Evolutionary conservation across 805 yeast genomes (phyloP).

Genomic region (Candida khao-thaluensis): DNA sequence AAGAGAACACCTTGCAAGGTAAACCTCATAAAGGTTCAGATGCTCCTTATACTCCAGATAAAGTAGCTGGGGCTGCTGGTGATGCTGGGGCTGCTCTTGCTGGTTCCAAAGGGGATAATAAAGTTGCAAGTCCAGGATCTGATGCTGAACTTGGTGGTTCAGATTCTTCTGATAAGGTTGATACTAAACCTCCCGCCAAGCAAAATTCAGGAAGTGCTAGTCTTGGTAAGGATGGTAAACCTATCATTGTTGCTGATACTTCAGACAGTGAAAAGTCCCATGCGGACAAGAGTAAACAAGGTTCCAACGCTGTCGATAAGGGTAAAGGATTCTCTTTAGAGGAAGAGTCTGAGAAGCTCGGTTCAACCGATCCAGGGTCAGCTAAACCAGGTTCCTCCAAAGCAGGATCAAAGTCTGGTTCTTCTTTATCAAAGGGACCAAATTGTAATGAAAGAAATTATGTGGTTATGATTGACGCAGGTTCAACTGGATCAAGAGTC

Average conservation of each 20-base stretch:
- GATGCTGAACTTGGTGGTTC: neutral
- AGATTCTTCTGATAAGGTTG: neutral
- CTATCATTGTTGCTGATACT: slow-evolving; percentile 27
- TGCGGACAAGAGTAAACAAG: slow-evolving; percentile 14
- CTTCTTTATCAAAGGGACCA: slow-evolving; percentile 5
- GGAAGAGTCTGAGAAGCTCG: slow-evolving; percentile 8
- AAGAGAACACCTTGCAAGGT: slow-evolving; percentile 31
- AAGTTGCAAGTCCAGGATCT: neutral
- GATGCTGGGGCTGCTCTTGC: neutral
- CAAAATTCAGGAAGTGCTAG: slow-evolving; percentile 10
- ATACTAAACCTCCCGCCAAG: slow-evolving; percentile 5
- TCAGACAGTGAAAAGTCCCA: slow-evolving; percentile 19
- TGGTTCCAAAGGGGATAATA: slow-evolving; percentile 1
- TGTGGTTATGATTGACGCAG: slow-evolving; percentile 96
- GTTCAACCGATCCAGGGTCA: neutral
- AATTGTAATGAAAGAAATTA: slow-evolving; percentile 50
- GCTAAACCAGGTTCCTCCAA: neutral
- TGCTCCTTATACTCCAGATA: slow-evolving; percentile 32
- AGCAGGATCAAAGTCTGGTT: slow-evolving; percentile 2
- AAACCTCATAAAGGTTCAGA: slow-evolving; percentile 33
- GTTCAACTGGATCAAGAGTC: slow-evolving; percentile 94
- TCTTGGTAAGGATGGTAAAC: slow-evolving; percentile 14
- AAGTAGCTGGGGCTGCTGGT: slow-evolving; percentile 9
- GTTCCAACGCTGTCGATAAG: slow-evolving; percentile 2
- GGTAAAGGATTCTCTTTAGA: slow-evolving; percentile 4